Conservation (phyloP, 805 yeast species). For the Cyberlindnera lachancei region DNA sequence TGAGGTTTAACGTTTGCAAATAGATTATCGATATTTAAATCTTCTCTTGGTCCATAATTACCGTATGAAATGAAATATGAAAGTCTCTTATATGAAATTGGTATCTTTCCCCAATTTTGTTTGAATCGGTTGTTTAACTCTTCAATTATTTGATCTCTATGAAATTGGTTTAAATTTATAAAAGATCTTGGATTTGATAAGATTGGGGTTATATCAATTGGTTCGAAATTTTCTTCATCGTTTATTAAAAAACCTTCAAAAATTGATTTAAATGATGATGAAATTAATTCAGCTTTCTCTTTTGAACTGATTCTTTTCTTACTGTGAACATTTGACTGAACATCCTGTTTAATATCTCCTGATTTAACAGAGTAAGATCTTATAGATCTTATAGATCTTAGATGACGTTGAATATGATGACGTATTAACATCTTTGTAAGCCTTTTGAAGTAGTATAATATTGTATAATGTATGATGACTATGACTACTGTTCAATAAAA, state of each 20-base stretch:
- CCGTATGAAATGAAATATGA: conserved; percentile 62
- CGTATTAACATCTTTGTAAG: too few species aligned
- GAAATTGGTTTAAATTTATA: conserved; percentile 31
- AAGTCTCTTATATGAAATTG: conserved; percentile 43
- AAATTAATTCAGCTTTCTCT: conserved; percentile 19
- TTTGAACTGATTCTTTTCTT: too few species aligned
- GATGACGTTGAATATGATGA: too few species aligned
- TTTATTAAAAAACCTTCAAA: conserved; percentile 26
- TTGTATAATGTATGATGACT: too few species aligned
- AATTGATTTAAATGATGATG: conserved; percentile 20
- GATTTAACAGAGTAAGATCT: too few species aligned
- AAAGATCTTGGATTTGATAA: conserved; percentile 29
- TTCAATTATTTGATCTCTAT: conserved; percentile 49
- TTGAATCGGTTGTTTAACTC: conserved; percentile 43
- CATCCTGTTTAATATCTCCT: too few species aligned
- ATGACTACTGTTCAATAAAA: too few species aligned
- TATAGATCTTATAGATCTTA: too few species aligned
- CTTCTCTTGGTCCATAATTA: conserved; percentile 62
- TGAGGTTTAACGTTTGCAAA: conserved; percentile 39
- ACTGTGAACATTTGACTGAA: too few species aligned
- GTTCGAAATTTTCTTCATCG: conserved; percentile 36
- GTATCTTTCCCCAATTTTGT: conserved; percentile 47
- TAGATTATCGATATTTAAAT: conserved; percentile 39
- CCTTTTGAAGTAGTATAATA: too few species aligned
- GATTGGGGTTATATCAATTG: conserved; percentile 39